Evolutionary conservation across 75 land plant genomes (phyloP).

Genomic region (Gnetum montanum): DNA sequence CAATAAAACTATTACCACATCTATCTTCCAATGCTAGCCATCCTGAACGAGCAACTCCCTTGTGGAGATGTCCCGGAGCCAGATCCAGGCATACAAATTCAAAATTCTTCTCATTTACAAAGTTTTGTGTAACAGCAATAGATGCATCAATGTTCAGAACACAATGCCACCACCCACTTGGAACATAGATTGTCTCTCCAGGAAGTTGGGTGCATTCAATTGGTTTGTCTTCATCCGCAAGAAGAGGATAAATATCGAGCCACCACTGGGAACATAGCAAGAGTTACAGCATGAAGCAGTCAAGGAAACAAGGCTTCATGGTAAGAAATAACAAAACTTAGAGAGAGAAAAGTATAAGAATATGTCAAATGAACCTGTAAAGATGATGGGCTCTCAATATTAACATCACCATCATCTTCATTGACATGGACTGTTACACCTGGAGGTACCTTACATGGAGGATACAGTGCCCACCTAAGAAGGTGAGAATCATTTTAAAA

Average conservation of each 20-base stretch:
- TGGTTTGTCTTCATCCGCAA: slow-evolving; percentile 77
- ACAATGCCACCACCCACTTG: slow-evolving; percentile 99
- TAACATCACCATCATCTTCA: slow-evolving; percentile 94
- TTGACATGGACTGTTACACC: slow-evolving; percentile 91
- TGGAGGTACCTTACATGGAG: slow-evolving; percentile 93
- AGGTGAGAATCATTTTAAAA: not conserved
- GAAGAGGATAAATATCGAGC: slow-evolving; percentile 88
- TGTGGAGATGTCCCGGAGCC: slow-evolving; percentile 92
- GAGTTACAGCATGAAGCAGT: not conserved
- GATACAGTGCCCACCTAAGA: slow-evolving; percentile 95
- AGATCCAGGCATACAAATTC: slow-evolving; percentile 93
- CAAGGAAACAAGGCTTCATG: no score
- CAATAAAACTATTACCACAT: slow-evolving; percentile 2
- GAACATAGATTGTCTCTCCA: slow-evolving; percentile 96
- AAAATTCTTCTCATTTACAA: slow-evolving; percentile 76
- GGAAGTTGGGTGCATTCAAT: slow-evolving; percentile 90
- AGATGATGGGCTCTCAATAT: slow-evolving; percentile 82
- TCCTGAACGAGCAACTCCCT: slow-evolving; percentile 95
- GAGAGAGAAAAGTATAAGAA: slow-evolving; percentile 2
- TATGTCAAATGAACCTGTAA: slow-evolving; percentile 53
- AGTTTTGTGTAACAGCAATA: slow-evolving; percentile 95
- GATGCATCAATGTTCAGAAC: slow-evolving; percentile 86
- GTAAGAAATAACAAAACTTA: not conserved
- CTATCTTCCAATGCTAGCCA: slow-evolving; percentile 55
- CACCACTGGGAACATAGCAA: slow-evolving; percentile 70